Base-by-base conservation (phyloP, 2,329 filamentous ascomycete species). In the Lomentospora prolificans region DNA sequence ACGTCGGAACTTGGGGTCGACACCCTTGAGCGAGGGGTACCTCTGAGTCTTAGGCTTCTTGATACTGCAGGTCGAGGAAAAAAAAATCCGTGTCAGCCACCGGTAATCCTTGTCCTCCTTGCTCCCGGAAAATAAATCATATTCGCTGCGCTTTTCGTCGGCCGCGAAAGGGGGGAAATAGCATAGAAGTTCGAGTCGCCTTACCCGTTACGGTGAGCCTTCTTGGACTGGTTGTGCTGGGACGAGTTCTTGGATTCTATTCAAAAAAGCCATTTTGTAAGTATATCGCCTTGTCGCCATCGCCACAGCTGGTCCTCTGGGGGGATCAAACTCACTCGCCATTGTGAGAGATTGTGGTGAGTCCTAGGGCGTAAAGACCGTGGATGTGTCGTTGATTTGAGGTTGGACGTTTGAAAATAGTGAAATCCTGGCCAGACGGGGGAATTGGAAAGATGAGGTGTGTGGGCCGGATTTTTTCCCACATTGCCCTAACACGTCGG, bases 231-330 rank as follows among this genome's bases (percentile, higher is more conserved):
- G 81, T 96, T 96, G 82, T 96, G 90, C 84, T 97, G 92, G 71
- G 92, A 96, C 80, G 90, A 95, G 87, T 97, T 97, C 90, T 97
- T 97, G 71, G 94, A 97, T 85, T 97, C 91, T 96, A 74, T 58
- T 39, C 53, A 60, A 33, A 33, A 33, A 12, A 17, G 12, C 24
- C 48, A 51, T 12, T 41, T 10, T 55, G 53, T 55, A 24, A 55
- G 53, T 22, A 55, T 51, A 14, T 22, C 24, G 44, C 12, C 3
- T 17, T 17, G 12, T 17, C n/a, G n/a, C n/a, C n/a, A n/a, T n/a
- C n/a, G n/a, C n/a, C n/a, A n/a, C n/a, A n/a, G n/a, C n/a, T n/a
- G n/a, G n/a, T n/a, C n/a, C n/a, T n/a, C n/a, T n/a, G n/a, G n/a
- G n/a, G 36, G 28, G 17, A 8, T 19, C 19, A 24, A 3, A 55